Percentiles rank a stretch among this genome's conserved stretches.
phyloP scores from a whole-genome alignment of 306 rosid species.

The Elaeagnus macrophylla region DNA sequence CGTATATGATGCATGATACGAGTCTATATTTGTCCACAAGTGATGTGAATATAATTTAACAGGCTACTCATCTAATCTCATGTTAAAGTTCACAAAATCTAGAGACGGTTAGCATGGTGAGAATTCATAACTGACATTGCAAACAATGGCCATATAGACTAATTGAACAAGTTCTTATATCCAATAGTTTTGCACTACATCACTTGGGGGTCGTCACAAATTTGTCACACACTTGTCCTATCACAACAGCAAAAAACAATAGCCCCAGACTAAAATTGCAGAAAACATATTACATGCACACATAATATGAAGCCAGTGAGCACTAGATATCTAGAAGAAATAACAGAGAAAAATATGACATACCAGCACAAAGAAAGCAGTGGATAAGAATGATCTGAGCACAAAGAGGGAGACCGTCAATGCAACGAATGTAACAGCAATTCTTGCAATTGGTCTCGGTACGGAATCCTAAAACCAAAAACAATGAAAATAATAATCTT shows the following conservation, averaged over 20 bases:
- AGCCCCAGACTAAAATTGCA: background rate
- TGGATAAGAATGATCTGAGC: slow-evolving; percentile 49
- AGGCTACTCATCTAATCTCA: no score
- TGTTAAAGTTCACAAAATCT: no score
- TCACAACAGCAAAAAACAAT: background rate
- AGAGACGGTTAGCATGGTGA: no score
- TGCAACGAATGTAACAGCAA: slow-evolving; percentile 47
- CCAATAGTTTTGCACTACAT: no score
- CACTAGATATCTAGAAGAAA: background rate
- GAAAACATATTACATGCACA: background rate
- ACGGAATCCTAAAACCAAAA: slow-evolving; percentile 25
- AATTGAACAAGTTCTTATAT: no score
- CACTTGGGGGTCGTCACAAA: no score
- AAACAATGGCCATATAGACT: no score
- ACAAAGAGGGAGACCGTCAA: slow-evolving; percentile 44
- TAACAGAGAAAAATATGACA: background rate
- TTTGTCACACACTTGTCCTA: no score
- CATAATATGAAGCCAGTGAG: background rate
- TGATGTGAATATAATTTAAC: background rate
- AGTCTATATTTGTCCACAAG: background rate
- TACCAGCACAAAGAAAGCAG: slow-evolving; percentile 58
- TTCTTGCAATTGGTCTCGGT: slow-evolving; percentile 52
- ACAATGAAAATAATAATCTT: slow-evolving; percentile 1
- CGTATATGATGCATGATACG: background rate
- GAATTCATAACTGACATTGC: no score